phyloP scores from a whole-genome alignment of 2,329 filamentous ascomycete species.

The Passalora sequoiae region DNA sequence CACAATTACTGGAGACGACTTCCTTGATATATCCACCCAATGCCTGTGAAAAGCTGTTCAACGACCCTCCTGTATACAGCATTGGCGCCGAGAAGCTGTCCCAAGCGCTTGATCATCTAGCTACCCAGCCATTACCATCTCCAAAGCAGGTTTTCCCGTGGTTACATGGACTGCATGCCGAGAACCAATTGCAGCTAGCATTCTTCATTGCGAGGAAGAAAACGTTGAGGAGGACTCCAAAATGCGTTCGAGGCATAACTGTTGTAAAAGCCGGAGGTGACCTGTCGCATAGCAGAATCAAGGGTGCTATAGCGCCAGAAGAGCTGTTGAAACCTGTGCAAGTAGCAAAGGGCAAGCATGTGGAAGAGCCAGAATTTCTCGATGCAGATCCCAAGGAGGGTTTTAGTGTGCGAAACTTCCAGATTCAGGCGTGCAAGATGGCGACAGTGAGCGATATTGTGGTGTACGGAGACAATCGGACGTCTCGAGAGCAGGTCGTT shows the following conservation, averaged over 20 bases:
- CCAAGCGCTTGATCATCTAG: constrained; percentile 67
- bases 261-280: constrained; percentile 86
- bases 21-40: constrained; percentile 74
- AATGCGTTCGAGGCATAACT: constrained; percentile 73
- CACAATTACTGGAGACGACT: constrained; percentile 52
- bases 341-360: constrained; percentile 23
- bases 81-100: constrained; percentile 65
- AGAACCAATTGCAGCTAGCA: constrained; percentile 80
- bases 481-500: constrained; percentile 58
- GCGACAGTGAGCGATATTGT: constrained; percentile 87
- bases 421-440: constrained; percentile 86
- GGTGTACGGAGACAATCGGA: constrained; percentile 73
- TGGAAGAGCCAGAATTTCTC: constrained; percentile 59
- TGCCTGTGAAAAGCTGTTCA: constrained; percentile 54
- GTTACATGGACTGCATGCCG: constrained; percentile 86
- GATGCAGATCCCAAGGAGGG: constrained; percentile 83
- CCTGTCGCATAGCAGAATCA: constrained; percentile 66
- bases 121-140: constrained; percentile 76
- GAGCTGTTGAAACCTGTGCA: constrained; percentile 61
- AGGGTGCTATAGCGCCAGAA: constrained; percentile 76
- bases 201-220: constrained; percentile 81
- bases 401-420: constrained; percentile 94
- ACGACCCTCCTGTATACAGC: constrained; percentile 61
- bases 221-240: constrained; percentile 63
- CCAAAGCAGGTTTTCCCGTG: constrained; percentile 89